Evolutionary conservation across 2,329 filamentous ascomycete species (phyloP).

Genomic region (Aspergillus terreus): DNA sequence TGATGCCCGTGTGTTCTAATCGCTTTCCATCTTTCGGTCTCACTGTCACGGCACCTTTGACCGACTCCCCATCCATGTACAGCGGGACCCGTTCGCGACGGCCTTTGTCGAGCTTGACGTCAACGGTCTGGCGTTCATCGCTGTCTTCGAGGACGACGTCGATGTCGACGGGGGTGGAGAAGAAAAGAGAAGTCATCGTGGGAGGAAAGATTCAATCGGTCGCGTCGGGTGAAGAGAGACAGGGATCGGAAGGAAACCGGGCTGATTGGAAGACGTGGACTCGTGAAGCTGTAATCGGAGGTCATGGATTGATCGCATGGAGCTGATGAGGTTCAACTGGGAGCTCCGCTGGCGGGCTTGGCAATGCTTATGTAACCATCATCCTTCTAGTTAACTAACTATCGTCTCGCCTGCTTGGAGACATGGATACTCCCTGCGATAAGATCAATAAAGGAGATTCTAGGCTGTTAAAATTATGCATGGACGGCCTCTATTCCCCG

Average conservation of each 20-base stretch:
- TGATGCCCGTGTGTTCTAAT: slow-evolving; percentile 96
- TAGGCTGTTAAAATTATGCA: neutral
- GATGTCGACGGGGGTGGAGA: slow-evolving; percentile 97
- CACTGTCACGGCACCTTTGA: slow-evolving; percentile 93
- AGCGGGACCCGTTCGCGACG: slow-evolving; percentile 93
- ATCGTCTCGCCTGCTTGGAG: neutral
- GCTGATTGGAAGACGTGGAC: slow-evolving; percentile 12
- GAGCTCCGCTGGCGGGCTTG: neutral
- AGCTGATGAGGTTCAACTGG: neutral
- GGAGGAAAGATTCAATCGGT: neutral
- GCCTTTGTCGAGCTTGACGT: slow-evolving; percentile 98
- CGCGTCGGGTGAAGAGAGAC: slow-evolving; percentile 2
- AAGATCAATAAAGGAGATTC: neutral
- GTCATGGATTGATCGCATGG: neutral
- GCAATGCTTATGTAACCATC: neutral
- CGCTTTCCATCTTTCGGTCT: slow-evolving; percentile 97
- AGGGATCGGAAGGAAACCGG: neutral
- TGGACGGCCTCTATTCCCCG: neutral
- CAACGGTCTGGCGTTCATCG: slow-evolving; percentile 91
- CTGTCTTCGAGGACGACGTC: slow-evolving; percentile 95
- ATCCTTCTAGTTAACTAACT: neutral
- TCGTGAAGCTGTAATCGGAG: neutral
- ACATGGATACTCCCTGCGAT: neutral
- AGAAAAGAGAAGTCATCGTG: slow-evolving; percentile 95
- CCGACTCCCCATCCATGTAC: slow-evolving; percentile 97